Percentiles rank a stretch among this genome's conserved stretches.
These are phyloP conservation scores for Dactylellina drechsleri DNA, from an alignment of 2,329 filamentous ascomycete species.

Conservation along the genomic window DNA sequence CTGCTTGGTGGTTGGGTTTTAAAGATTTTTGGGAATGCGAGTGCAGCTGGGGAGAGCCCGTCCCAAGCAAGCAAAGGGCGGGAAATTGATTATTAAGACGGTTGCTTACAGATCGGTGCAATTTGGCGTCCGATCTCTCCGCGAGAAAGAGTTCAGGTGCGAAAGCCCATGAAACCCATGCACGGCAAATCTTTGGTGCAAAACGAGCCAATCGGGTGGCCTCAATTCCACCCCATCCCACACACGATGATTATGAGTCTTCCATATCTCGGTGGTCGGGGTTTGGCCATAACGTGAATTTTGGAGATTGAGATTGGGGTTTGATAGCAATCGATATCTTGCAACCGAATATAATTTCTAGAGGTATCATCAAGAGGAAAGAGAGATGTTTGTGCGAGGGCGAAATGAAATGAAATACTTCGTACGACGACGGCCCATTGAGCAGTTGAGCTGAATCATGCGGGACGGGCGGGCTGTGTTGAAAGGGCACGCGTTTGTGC, in stretches of 20 bases:
- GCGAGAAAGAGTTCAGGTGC: not conserved
- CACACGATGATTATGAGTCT: constrained; percentile 10
- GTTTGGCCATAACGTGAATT: not conserved
- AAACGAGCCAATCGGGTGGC: constrained; percentile 26
- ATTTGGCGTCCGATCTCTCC: constrained; percentile 31
- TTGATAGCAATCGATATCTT: not conserved
- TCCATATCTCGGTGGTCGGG: not conserved
- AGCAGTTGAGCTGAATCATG: not conserved
- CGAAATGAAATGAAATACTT: too few relatives aligned
- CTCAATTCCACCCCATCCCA: constrained; percentile 2
- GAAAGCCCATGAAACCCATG: not conserved
- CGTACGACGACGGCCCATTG: too few relatives aligned
- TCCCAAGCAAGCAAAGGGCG: not conserved
- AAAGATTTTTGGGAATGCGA: constrained; percentile 2
- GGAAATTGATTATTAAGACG: constrained; percentile 46
- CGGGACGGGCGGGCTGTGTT: not conserved
- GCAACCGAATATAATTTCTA: too few relatives aligned
- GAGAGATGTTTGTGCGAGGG: too few relatives aligned
- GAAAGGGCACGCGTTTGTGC: constrained; percentile 4
- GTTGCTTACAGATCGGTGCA: constrained; percentile 36
- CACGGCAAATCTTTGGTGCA: constrained; percentile 27
- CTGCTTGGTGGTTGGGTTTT: constrained; percentile 17
- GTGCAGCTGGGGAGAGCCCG: not conserved
- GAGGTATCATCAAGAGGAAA: too few relatives aligned
- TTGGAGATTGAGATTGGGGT: not conserved